phyloP scores from a whole-genome alignment of 2,329 filamentous ascomycete genomes.

The Colletotrichum costaricense region DNA sequence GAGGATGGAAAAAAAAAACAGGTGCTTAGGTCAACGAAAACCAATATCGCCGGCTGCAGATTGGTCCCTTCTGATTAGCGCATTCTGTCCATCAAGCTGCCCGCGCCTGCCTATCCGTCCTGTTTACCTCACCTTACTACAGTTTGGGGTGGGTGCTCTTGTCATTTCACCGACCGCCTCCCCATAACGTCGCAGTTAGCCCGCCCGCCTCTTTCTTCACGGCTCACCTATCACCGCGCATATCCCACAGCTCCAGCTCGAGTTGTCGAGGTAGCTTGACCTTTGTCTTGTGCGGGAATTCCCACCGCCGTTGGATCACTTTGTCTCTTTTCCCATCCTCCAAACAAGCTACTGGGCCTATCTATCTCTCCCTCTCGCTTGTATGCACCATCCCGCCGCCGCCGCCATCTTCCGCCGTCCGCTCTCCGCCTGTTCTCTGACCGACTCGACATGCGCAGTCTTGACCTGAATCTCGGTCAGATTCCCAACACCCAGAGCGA shows the following conservation, averaged over 20 bases:
- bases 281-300: neutral
- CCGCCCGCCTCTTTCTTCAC: neutral
- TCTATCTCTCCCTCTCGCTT: neutral
- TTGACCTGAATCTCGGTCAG: conserved; percentile 15
- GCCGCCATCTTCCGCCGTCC: neutral
- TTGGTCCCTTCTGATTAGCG: conserved; percentile 11
- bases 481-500: neutral
- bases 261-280: no score
- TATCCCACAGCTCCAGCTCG: neutral
- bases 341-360: neutral
- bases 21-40: conserved; percentile 1
- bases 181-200: neutral
- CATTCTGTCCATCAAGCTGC: neutral
- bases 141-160: neutral
- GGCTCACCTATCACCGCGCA: neutral
- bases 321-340: neutral
- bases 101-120: neutral
- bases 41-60: conserved; percentile 18
- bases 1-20: neutral
- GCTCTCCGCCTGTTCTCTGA: neutral
- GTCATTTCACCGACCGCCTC: conserved; percentile 2
- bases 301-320: neutral
- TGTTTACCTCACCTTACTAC: neutral
- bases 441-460: conserved; percentile 27
- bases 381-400: neutral